phyloP scores from a whole-genome alignment of 2,329 filamentous ascomycete species.

The Proliferodiscus dingleyae region DNA sequence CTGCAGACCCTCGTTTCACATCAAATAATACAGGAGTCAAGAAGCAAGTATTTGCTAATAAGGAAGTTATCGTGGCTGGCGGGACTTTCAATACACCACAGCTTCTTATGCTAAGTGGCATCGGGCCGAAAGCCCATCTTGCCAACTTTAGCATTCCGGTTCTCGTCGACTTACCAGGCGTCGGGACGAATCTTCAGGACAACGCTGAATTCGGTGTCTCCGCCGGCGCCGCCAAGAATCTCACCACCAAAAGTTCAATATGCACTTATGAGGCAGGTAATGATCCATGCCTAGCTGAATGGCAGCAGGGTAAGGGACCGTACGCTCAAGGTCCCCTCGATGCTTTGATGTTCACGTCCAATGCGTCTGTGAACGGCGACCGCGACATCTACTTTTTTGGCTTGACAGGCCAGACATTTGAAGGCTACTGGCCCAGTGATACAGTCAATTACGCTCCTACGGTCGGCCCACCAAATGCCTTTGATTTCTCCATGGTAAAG shows the following conservation, averaged over 20 bases:
- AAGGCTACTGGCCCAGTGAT: constrained; percentile 39
- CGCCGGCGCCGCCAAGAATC: constrained; percentile 22
- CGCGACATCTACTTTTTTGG: constrained; percentile 34
- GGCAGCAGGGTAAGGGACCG: constrained; percentile 18
- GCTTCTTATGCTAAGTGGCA: constrained; percentile 42
- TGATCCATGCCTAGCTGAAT: constrained; percentile 34
- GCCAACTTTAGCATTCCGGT: constrained; percentile 42
- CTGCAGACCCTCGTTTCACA: constrained; percentile 38
- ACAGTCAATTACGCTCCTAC: constrained; percentile 31
- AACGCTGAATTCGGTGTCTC: constrained; percentile 40
- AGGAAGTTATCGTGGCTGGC: constrained; percentile 44
- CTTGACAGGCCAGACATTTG: constrained; percentile 28
- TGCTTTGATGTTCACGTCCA: constrained; percentile 26
- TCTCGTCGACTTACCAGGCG: constrained; percentile 46
- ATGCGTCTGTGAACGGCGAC: constrained; percentile 35
- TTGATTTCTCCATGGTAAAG: constrained; percentile 35
- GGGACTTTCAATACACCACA: constrained; percentile 44
- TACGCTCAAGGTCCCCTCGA: constrained; percentile 48
- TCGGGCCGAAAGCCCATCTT: constrained; percentile 38
- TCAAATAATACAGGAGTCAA: constrained; percentile 9
- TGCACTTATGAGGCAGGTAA: constrained; percentile 33
- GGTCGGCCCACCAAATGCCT: constrained; percentile 35
- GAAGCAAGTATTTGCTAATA: constrained; percentile 10
- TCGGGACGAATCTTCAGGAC: constrained; percentile 55
- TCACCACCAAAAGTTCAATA: constrained; percentile 33